Evolutionary conservation across 768 basidiomycete species (phyloP).

Genomic region (Lactarius tabidus): DNA sequence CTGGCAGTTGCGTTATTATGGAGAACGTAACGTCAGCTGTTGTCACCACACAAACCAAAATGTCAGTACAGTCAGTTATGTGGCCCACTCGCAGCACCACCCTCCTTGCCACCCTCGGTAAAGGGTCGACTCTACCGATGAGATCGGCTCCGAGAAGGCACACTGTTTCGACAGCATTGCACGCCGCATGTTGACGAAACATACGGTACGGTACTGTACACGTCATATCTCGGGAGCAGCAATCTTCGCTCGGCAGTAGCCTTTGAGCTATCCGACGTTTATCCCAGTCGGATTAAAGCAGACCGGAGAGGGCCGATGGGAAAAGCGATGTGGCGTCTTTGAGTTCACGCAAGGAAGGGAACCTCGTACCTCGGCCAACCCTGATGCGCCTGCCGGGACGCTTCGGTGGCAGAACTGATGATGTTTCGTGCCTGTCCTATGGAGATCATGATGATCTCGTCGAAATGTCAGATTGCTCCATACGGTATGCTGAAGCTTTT

Average conservation of each 20-base stretch:
- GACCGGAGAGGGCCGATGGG: not conserved
- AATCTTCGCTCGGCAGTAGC: not conserved
- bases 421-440: conserved; percentile 2
- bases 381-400: not conserved
- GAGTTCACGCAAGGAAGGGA: not conserved
- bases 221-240: not conserved
- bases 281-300: not conserved
- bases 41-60: too few relatives aligned
- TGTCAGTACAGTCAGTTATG: too few relatives aligned
- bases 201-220: not conserved
- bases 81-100: not conserved
- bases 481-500: not conserved
- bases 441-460: not conserved
- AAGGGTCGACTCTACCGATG: not conserved
- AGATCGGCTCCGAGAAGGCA: not conserved
- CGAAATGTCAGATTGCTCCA: not conserved
- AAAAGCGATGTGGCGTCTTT: not conserved
- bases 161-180: not conserved
- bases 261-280: not conserved
- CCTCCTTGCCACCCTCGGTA: too few relatives aligned
- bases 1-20: too few relatives aligned
- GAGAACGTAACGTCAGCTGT: not conserved
- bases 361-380: not conserved
- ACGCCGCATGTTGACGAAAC: not conserved
- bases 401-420: not conserved